Conservation (phyloP, 179 eudicot species). For the Pouteria campechiana region DNA sequence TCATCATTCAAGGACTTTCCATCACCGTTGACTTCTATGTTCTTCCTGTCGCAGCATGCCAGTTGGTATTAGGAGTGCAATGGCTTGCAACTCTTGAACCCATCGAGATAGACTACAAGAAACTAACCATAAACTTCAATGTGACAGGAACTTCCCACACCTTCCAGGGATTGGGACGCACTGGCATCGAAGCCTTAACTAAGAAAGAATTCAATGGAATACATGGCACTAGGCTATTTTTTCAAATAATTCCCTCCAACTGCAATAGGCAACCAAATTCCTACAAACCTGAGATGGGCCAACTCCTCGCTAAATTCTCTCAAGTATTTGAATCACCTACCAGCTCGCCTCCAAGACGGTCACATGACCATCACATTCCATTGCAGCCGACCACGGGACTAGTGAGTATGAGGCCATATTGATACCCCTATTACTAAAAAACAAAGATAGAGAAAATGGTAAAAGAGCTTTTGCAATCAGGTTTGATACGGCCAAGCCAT, state of each 20-base stretch:
- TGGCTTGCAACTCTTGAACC: conserved; percentile 4
- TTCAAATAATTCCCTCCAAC: not conserved
- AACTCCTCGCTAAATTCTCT: not conserved
- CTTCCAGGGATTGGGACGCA: not conserved
- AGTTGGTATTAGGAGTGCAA: conserved; percentile 5
- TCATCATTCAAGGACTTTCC: not conserved
- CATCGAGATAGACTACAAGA: conserved; percentile 1
- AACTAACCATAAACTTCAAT: conserved; percentile 4
- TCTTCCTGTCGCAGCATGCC: not conserved
- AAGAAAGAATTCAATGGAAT: not conserved
- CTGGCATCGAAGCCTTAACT: not conserved
- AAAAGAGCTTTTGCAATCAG: not conserved
- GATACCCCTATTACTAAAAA: not conserved
- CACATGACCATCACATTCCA: conserved; percentile 1
- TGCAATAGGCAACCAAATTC: no score
- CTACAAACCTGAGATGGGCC: not conserved
- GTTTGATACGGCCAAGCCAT: not conserved
- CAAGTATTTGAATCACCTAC: not conserved
- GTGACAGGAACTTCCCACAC: not conserved
- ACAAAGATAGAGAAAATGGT: conserved; percentile 3
- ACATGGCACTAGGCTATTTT: not conserved
- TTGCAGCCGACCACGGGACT: not conserved
- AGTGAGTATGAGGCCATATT: not conserved
- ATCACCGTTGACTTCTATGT: not conserved
- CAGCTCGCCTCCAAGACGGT: not conserved